phyloP scores from a whole-genome alignment of 257 asterid species.

The Forsythia suspensa region DNA sequence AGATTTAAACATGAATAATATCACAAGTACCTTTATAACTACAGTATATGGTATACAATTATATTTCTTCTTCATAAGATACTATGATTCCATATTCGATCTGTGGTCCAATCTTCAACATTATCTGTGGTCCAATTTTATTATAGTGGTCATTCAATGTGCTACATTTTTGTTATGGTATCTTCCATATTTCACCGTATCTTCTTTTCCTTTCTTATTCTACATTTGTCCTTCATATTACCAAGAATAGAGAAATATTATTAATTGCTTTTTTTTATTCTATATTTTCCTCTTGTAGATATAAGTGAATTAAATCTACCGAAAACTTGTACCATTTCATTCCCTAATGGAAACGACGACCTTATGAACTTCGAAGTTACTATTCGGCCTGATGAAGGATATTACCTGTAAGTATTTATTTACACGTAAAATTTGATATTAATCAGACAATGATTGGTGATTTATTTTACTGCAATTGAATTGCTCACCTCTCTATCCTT shows the following conservation, averaged over 20 bases:
- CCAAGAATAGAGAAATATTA: background rate
- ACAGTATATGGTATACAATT: background rate
- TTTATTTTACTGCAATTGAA: background rate
- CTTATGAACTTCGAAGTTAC: constrained; percentile 74
- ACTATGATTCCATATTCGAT: background rate
- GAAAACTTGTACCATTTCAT: constrained; percentile 49
- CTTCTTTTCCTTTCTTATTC: background rate
- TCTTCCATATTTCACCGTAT: background rate
- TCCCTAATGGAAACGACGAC: constrained; percentile 68
- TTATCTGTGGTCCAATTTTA: background rate
- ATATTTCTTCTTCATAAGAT: background rate
- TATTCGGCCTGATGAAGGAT: constrained; percentile 67
- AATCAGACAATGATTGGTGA: background rate
- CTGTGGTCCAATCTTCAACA: background rate
- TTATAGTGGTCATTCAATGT: background rate
- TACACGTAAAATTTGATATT: background rate
- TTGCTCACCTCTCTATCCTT: background rate
- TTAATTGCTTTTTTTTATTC: constrained; percentile 3
- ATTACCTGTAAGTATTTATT: constrained; percentile 41
- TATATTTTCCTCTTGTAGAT: constrained; percentile 34
- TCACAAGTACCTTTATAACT: background rate
- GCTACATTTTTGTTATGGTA: background rate
- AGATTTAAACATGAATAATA: background rate
- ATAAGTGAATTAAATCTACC: constrained; percentile 68
- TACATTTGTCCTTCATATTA: background rate